phyloP scores from a whole-genome alignment of 1,284 basidiomycete species.

The Ganoderma resinaceum region DNA sequence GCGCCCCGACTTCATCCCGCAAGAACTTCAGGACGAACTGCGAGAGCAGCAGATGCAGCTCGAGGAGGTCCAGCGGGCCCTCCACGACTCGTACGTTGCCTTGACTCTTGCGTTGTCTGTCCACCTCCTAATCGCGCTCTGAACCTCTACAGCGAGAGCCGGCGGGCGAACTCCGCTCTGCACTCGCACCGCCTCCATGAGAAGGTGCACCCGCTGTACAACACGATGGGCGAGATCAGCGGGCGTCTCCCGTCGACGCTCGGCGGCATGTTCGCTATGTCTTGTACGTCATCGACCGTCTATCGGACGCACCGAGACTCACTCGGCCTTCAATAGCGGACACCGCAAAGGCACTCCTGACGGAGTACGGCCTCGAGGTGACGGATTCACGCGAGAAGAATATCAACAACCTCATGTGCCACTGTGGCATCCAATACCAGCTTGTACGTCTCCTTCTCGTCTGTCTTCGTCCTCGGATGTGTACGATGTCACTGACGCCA shows the following conservation, averaged over 20 bases:
- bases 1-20: slow-evolving; percentile 53
- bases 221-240: slow-evolving; percentile 52
- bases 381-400: slow-evolving; percentile 47
- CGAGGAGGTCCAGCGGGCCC: slow-evolving; percentile 52
- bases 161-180: slow-evolving; percentile 55
- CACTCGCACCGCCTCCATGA: slow-evolving; percentile 48
- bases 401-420: slow-evolving; percentile 58
- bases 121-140: background rate
- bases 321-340: slow-evolving; percentile 35
- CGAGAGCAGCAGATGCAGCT: slow-evolving; percentile 53
- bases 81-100: slow-evolving; percentile 60
- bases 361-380: slow-evolving; percentile 49
- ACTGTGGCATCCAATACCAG: slow-evolving; percentile 57
- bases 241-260: slow-evolving; percentile 54
- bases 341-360: slow-evolving; percentile 46
- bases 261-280: slow-evolving; percentile 50
- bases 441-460: slow-evolving; percentile 36
- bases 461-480: background rate
- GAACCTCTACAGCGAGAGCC: slow-evolving; percentile 51
- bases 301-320: background rate
- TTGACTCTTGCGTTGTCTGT: background rate
- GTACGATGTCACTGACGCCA: slow-evolving; percentile 16
- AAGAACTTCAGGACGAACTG: slow-evolving; percentile 54
- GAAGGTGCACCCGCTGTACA: slow-evolving; percentile 52
- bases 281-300: slow-evolving; percentile 44